Percentiles rank a stretch among this genome's conserved stretches.
phyloP scores from a whole-genome alignment of 371 early-diverging fungal species.

The Chytridiales sp. region DNA sequence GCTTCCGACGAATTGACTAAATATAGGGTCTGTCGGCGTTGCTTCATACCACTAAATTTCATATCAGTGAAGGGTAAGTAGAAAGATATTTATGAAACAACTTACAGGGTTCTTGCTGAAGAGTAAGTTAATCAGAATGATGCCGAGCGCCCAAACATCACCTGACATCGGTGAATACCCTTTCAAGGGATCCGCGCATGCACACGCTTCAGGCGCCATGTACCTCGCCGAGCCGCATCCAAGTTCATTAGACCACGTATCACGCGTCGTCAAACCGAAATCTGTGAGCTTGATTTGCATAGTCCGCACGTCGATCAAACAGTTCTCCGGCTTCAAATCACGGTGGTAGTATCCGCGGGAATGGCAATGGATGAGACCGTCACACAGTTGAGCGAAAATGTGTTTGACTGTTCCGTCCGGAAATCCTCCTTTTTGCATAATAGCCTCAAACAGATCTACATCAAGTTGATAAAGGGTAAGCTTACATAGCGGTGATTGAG shows the following conservation, averaged over 20 bases:
- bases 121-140: constrained; percentile 72
- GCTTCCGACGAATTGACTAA: constrained; percentile 42
- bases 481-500: not conserved
- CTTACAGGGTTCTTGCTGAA: constrained; percentile 72
- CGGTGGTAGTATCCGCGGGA: constrained; percentile 80
- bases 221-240: constrained; percentile 93
- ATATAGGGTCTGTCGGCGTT: constrained; percentile 30
- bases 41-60: constrained; percentile 55
- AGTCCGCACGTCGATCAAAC: constrained; percentile 59
- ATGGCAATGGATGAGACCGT: constrained; percentile 81
- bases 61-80: not conserved
- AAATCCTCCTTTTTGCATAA: constrained; percentile 57
- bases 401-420: constrained; percentile 60
- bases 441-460: constrained; percentile 75
- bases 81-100: not conserved
- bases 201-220: constrained; percentile 79
- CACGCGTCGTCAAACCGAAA: constrained; percentile 89
- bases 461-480: no score
- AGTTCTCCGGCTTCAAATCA: constrained; percentile 92
- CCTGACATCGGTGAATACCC: constrained; percentile 67
- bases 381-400: constrained; percentile 79
- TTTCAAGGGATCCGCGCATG: constrained; percentile 19
- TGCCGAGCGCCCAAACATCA: constrained; percentile 82
- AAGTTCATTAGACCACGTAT: constrained; percentile 69
- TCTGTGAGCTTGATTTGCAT: constrained; percentile 78